Percentiles rank a stretch among this genome's conserved stretches.
Conservation (phyloP, 1,139 yeast genomes). For the Candida sanyaensis region DNA sequence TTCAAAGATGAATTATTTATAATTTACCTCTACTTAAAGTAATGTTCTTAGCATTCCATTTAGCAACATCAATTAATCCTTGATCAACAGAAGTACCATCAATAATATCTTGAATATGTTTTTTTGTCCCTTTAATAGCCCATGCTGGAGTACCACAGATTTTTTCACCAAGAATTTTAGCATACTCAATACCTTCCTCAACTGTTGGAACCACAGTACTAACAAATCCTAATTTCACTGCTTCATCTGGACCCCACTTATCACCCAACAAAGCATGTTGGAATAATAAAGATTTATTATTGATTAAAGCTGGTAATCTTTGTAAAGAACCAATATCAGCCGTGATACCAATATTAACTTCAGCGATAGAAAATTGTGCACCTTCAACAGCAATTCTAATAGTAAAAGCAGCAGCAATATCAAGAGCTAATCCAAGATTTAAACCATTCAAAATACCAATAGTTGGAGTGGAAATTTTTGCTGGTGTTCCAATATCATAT, state of each 20-base stretch:
- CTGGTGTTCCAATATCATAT: constrained; percentile 48
- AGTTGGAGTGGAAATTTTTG: constrained; percentile 50
- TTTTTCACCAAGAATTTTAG: constrained; percentile 50
- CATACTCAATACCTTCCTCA: constrained; percentile 51
- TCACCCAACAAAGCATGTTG: constrained; percentile 69
- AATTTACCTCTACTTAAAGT: constrained; percentile 18
- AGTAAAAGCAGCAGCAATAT: constrained; percentile 59
- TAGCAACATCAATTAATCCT: constrained; percentile 56
- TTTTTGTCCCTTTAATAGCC: constrained; percentile 70
- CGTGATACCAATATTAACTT: constrained; percentile 71
- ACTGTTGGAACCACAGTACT: constrained; percentile 48
- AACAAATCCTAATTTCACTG: constrained; percentile 56
- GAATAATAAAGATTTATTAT: constrained; percentile 59
- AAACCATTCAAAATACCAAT: constrained; percentile 50
- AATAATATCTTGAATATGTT: constrained; percentile 52
- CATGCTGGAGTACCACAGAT: constrained; percentile 54
- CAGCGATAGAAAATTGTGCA: constrained; percentile 61
- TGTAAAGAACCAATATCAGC: constrained; percentile 83
- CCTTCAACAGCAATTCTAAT: constrained; percentile 61
- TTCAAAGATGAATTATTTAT: background rate
- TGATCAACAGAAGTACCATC: constrained; percentile 46
- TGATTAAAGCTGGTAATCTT: constrained; percentile 58
- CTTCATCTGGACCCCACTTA: constrained; percentile 56
- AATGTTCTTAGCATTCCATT: constrained; percentile 49
- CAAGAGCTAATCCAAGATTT: constrained; percentile 66